Conservation (phyloP, 73 alveolate species). For the Stentor roeselii region DNA sequence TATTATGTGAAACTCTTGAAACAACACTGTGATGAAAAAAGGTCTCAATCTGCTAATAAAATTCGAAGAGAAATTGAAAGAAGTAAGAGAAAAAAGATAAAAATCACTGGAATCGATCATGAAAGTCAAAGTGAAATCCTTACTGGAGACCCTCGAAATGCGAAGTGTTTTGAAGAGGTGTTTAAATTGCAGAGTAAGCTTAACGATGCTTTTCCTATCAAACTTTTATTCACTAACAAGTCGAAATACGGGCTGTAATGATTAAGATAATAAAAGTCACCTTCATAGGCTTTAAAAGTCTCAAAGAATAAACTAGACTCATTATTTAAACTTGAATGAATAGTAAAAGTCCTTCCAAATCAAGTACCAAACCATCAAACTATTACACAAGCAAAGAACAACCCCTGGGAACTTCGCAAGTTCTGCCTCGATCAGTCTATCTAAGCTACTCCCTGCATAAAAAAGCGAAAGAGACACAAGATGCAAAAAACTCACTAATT, state of each 20-base stretch:
- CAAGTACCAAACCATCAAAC: not conserved
- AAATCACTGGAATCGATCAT: not conserved
- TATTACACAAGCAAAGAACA: not conserved
- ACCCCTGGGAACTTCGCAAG: not conserved
- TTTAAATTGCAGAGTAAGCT: not conserved
- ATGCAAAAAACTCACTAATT: too few species aligned
- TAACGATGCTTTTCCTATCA: constrained; percentile 5
- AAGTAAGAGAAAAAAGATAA: not conserved
- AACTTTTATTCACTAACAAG: not conserved
- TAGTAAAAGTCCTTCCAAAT: not conserved
- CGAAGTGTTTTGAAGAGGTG: constrained; percentile 19
- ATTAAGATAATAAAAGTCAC: not conserved
- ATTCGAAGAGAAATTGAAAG: not conserved
- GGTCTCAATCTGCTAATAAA: not conserved
- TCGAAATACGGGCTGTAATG: not conserved
- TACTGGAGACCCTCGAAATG: not conserved
- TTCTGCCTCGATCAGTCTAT: not conserved
- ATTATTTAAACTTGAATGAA: too few species aligned
- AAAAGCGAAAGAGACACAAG: too few species aligned
- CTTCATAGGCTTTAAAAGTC: not conserved
- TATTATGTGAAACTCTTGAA: not conserved
- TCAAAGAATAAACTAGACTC: not conserved
- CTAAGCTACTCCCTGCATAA: not conserved
- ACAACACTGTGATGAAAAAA: constrained; percentile 23
- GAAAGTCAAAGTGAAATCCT: not conserved